Percentiles rank a stretch among this genome's conserved stretches.
These are phyloP conservation scores for Aspergillus sp. DNA, from an alignment of 2,329 filamentous ascomycete genomes.

Conservation along the genomic window DNA sequence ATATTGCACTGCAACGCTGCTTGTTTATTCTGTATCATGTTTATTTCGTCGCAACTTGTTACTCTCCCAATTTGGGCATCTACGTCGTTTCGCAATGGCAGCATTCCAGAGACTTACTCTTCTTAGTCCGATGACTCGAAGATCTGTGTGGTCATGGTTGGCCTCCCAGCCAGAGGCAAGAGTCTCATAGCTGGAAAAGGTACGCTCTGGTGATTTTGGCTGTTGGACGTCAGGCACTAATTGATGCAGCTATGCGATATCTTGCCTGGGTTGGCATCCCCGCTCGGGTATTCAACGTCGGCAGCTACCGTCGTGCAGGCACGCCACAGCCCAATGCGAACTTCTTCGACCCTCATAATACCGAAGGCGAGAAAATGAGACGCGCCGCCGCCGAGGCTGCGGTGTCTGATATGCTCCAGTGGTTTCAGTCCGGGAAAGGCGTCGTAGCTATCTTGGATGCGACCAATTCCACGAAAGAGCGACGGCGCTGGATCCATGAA, in stretches of 20 bases:
- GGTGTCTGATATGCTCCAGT: slow-evolving; percentile 88
- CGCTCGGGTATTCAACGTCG: slow-evolving; percentile 95
- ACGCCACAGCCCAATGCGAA: slow-evolving; percentile 89
- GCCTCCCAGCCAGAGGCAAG: slow-evolving; percentile 91
- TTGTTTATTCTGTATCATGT: not conserved
- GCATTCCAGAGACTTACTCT: slow-evolving; percentile 11
- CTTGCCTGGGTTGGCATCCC: slow-evolving; percentile 95
- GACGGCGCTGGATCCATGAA: slow-evolving; percentile 88
- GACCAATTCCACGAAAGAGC: slow-evolving; percentile 90
- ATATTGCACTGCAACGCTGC: not conserved
- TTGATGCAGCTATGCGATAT: slow-evolving; percentile 75
- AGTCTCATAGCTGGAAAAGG: slow-evolving; percentile 97
- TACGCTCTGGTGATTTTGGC: slow-evolving; percentile 44
- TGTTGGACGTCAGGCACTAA: not conserved
- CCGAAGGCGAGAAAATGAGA: slow-evolving; percentile 85
- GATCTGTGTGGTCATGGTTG: slow-evolving; percentile 99
- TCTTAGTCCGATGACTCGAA: slow-evolving; percentile 85
- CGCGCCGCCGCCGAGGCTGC: slow-evolving; percentile 88
- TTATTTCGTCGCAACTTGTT: not conserved
- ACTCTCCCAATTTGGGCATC: not conserved
- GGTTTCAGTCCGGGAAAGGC: slow-evolving; percentile 77
- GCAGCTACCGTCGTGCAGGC: slow-evolving; percentile 86
- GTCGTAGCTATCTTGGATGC: slow-evolving; percentile 93
- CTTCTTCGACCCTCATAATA: slow-evolving; percentile 91
- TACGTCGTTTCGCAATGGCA: not conserved